These are phyloP conservation scores for Ziziphus jujuba DNA, from an alignment of 306 rosid genomes.

Conservation along the genomic window DNA sequence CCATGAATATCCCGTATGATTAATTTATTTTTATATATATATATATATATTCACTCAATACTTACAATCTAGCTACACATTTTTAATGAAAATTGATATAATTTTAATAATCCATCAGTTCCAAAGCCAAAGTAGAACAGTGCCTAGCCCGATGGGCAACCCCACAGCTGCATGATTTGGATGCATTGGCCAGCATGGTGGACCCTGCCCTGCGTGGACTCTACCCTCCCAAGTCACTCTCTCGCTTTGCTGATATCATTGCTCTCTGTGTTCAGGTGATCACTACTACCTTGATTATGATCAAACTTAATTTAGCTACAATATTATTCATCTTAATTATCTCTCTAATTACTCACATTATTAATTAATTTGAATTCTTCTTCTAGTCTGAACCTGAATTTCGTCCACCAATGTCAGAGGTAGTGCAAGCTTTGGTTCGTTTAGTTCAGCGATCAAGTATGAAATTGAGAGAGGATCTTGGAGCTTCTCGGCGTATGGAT, in stretches of 20 bases:
- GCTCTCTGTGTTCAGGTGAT: constrained; percentile 80
- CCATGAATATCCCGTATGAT: neutral
- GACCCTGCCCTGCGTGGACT: constrained; percentile 87
- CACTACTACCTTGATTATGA: neutral
- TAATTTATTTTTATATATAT: too few species aligned
- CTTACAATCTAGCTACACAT: too few species aligned
- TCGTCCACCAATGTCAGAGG: constrained; percentile 78
- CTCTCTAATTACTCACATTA: too few species aligned
- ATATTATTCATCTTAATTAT: neutral
- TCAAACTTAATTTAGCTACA: neutral
- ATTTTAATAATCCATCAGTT: constrained; percentile 33
- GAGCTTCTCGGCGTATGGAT: constrained; percentile 46
- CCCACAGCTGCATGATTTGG: constrained; percentile 75
- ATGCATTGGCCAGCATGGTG: constrained; percentile 63
- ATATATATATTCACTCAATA: too few species aligned
- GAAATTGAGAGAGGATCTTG: constrained; percentile 60
- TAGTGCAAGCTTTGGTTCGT: constrained; percentile 67
- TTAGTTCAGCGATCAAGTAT: constrained; percentile 57
- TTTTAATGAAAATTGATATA: neutral
- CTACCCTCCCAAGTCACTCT: constrained; percentile 81
- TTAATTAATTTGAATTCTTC: too few species aligned
- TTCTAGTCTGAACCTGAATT: constrained; percentile 66
- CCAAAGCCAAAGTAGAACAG: constrained; percentile 58
- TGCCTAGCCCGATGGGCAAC: constrained; percentile 80
- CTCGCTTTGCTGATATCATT: constrained; percentile 74